phyloP scores from a whole-genome alignment of 768 basidiomycete genomes.

The Lentinula sp. region DNA sequence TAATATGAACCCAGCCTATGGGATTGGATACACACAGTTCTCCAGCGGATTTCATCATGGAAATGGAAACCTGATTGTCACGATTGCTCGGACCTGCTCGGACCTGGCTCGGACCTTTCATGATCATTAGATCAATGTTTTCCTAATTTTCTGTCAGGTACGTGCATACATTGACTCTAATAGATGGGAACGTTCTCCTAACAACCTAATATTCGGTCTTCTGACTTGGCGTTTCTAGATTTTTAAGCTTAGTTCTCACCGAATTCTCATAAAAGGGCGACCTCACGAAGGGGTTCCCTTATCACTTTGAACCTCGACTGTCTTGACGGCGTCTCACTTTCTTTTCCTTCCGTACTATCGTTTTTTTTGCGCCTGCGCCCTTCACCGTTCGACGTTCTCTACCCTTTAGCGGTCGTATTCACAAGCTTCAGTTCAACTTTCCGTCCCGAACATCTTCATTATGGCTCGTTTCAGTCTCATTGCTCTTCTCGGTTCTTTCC shows the following conservation, averaged over 20 bases:
- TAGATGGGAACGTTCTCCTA: not conserved
- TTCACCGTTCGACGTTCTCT: slow-evolving; percentile 6
- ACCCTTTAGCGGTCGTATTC: slow-evolving; percentile 9
- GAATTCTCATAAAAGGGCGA: not conserved
- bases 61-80: not conserved
- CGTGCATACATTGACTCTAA: not conserved
- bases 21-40: no score
- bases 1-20: no score
- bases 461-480: slow-evolving; percentile 18
- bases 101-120: not conserved
- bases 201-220: not conserved
- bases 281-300: not conserved
- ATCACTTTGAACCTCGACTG: slow-evolving; percentile 8
- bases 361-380: slow-evolving; percentile 8
- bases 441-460: slow-evolving; percentile 3
- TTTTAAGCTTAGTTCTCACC: no score
- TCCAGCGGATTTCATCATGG: no score
- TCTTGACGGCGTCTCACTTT: slow-evolving; percentile 9
- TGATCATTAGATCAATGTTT: not conserved
- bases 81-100: not conserved
- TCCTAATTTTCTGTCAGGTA: not conserved
- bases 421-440: not conserved
- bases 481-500: slow-evolving; percentile 14
- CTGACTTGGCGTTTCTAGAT: not conserved
- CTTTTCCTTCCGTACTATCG: slow-evolving; percentile 5